Percentiles rank a stretch among this genome's conserved stretches.
phyloP scores from a whole-genome alignment of 2,329 filamentous ascomycete species.

The Madurella fahalii region DNA sequence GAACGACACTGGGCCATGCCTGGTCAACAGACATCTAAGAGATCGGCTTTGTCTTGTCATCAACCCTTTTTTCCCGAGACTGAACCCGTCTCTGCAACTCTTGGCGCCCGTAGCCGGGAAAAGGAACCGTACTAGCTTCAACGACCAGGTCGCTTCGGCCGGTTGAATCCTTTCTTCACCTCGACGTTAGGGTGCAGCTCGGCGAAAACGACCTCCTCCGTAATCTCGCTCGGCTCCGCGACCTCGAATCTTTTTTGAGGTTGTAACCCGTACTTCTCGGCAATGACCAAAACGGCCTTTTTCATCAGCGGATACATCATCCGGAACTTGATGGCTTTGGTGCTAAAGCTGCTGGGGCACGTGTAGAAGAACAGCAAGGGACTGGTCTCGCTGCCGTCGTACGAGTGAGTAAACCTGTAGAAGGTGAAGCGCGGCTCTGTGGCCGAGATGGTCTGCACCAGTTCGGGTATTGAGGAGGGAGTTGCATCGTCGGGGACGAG shows the following conservation, averaged over 20 bases:
- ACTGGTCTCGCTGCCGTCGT: slow-evolving; percentile 48
- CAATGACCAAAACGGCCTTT: slow-evolving; percentile 61
- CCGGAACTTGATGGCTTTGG: slow-evolving; percentile 71
- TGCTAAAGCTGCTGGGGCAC: slow-evolving; percentile 60
- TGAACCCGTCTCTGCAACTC: no score
- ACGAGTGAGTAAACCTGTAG: slow-evolving; percentile 62
- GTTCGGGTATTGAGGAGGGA: slow-evolving; percentile 52
- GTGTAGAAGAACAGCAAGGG: slow-evolving; percentile 79
- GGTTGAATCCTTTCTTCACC: slow-evolving; percentile 64
- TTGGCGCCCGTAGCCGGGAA: background rate
- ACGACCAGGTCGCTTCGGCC: slow-evolving; percentile 74
- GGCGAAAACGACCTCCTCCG: slow-evolving; percentile 58
- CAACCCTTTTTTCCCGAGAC: no score
- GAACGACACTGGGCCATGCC: no score
- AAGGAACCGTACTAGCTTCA: background rate
- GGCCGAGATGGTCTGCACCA: slow-evolving; percentile 58
- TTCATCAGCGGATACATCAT: slow-evolving; percentile 80
- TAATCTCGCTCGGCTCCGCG: slow-evolving; percentile 66
- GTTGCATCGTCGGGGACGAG: slow-evolving; percentile 53
- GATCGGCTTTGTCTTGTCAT: no score
- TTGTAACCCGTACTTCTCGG: slow-evolving; percentile 59
- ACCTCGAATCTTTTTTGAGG: slow-evolving; percentile 69
- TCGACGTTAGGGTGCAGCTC: slow-evolving; percentile 67
- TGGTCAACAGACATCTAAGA: no score
- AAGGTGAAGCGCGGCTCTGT: slow-evolving; percentile 74